Evolutionary conservation across 2,329 filamentous ascomycete genomes (phyloP), one percentile per base, ranked within the genome.

Genomic region (Dryadomyces quercus-mongolicae): DNA sequence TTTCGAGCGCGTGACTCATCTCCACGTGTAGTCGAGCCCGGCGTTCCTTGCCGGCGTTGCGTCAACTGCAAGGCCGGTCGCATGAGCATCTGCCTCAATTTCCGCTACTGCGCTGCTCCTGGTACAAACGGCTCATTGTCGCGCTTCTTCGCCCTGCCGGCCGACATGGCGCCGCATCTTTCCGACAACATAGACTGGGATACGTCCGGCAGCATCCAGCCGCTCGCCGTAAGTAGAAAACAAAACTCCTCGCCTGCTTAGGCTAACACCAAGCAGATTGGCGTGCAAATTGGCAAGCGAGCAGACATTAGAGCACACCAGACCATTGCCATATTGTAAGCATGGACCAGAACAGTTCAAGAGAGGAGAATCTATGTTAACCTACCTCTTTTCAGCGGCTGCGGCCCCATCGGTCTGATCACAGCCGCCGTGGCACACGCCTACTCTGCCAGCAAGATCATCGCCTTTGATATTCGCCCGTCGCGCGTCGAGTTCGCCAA

Each of bases 81-180:
- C 62, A 96, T 95, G 74, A 95, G 96, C 68, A 81, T 96, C n/a
- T 97, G 92, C 70, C 76, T 80, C 5, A 77, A 88, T 55, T 95
- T 97, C 88, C 74, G 73, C 21, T 97, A 97, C 65, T 91, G 92
- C 34, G 91, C 92, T 2, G 95, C 91, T 13, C 92, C 92, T 13
- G 92, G 92, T 3, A 84, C 85, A 66, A 84, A 96, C 67, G 91
- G 91, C 49, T 95, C 92, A 0, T 73, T 97, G 52, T 86, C 90
- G 0, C 86, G 88, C 54, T 94, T 91, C 74, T 96, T 91, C 74
- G 66, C 74, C 12, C 75, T 92, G 12, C 88, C 91, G 2, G 82
- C 86, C 62, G 92, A 96, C 68, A 95, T 94, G 68, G 95, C 89
- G 77, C 94, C 92, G 71, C 89, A 88, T 73, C 79, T 97, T 2